Evolutionary conservation across 2,329 filamentous ascomycete genomes (phyloP), one percentile per base, ranked within the genome.

Genomic region (Apiospora phragmitis): DNA sequence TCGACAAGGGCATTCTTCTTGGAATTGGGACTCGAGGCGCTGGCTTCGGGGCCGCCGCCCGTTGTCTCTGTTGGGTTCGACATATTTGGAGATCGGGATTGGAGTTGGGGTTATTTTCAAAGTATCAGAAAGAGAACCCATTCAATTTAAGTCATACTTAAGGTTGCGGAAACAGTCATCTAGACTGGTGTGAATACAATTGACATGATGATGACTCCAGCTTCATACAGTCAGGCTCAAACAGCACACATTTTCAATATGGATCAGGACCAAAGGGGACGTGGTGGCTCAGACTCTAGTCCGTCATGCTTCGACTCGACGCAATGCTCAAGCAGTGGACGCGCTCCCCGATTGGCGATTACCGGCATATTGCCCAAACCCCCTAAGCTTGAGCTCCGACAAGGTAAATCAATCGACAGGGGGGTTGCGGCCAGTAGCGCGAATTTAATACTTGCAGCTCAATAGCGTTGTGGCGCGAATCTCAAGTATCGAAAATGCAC

Each of bases 1-100:
- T 81, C 79, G 49, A 79, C 74, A 4, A 86, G 79, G 16, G 77
- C 74, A 66, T 74, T 77, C 72, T 77, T 62, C 74, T 72, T 47
- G 49, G 71, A 66, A 65, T 65, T 65, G 59, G 72, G 49, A 65
- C 70, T 67, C 68, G 49, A 47, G 26, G 51, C 11, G 49, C 12
- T 67, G 38, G 38, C 41, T 68, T 55, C 29, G 32, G 43, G n/a
- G 29, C 12, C 24, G 29, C 12, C 24, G 43, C 18, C 29, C 41
- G 6, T 51, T 2, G 47, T 67, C 29, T 67, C 65, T 43, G 65
- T 45, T 26, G 65, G 38, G 11, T 43, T 43, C 38, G 65, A 18
- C 55, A 62, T 62, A 32, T 62, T 62, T 62, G 8, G 55, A 62
- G 32, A 35, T 2, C 12, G 32, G 26, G 51, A 59, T 59, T 32